Evolutionary conservation across 225 moss, liverwort and hornwort genomes (phyloP), one percentile per base, ranked within the genome.

Genomic region (Marchantia polymorpha): DNA sequence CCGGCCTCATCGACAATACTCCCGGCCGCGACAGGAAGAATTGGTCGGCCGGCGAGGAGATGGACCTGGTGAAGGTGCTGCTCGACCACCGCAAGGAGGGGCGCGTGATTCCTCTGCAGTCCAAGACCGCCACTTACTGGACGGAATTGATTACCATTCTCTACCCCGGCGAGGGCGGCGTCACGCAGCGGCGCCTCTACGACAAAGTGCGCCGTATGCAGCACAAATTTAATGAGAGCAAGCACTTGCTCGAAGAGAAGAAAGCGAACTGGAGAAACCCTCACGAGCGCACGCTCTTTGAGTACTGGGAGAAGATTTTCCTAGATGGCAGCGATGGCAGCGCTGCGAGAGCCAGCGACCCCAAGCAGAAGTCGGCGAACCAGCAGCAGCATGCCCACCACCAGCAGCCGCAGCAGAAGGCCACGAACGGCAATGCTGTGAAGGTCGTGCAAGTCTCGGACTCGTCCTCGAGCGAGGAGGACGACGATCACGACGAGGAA

Each of bases 201-300:
- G 77, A 77, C 77, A 77, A 77, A 64, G 65, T 50, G 27, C 64
- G 77, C 4, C n/a, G 77, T 9, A 64, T 77, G 77, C 17, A 25
- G 7, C 27, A 0, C 6, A 64, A 47, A 10, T 65, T 64, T 50
- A 49, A 15, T 23, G 77, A 77, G n/a, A 8, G 20, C 22, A 60
- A 22, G 20, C 15, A 60, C 7, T 10, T 46, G 6, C 20, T 51
- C 8, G 39, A 12, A 0, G 50, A 64, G 23, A 51, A 77, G 47
- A 8, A 39, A n/a, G 39, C 8, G 0, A 0, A 23, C 23, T 64
- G 77, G 77, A 77, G 51, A 22, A 77, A 17, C 64, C 1, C 48
- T n/a, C 64, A 77, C 77, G 77, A 77, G 64, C 51, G 52, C 49
- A 15, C 29, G 3, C 26, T 77, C 3, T 64, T 25, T 25, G 77